phyloP scores from a whole-genome alignment of 352 stramenopile genomes.

The Blastocystis sp. region DNA sequence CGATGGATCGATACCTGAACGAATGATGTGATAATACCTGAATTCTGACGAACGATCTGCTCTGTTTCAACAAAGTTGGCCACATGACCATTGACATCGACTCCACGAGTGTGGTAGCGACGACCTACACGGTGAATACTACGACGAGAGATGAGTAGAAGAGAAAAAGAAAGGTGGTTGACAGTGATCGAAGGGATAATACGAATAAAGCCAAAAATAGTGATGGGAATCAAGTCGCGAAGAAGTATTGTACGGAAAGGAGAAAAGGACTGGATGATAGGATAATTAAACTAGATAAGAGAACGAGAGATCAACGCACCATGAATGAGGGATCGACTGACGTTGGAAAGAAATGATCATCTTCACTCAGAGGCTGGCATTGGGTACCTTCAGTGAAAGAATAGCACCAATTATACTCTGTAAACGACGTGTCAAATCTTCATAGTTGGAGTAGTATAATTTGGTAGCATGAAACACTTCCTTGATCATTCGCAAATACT shows the following conservation, averaged over 20 bases:
- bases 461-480: neutral
- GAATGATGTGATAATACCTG: slow-evolving; percentile 69
- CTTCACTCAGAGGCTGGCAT: neutral
- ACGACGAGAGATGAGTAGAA: slow-evolving; percentile 72
- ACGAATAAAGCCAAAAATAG: slow-evolving; percentile 71
- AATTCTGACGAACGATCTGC: slow-evolving; percentile 76
- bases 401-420: slow-evolving; percentile 73
- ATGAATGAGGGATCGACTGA: neutral
- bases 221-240: slow-evolving; percentile 66
- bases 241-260: slow-evolving; percentile 44
- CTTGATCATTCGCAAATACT: neutral
- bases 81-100: slow-evolving; percentile 78
- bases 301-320: neutral
- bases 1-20: slow-evolving; percentile 63
- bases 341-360: neutral
- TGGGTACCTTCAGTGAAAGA: neutral
- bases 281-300: slow-evolving; percentile 26
- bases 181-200: slow-evolving; percentile 68
- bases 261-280: slow-evolving; percentile 63
- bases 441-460: slow-evolving; percentile 61
- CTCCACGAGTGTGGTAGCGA: slow-evolving; percentile 82
- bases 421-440: slow-evolving; percentile 64
- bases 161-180: slow-evolving; percentile 67
- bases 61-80: slow-evolving; percentile 91
- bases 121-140: slow-evolving; percentile 75